These are phyloP conservation scores for Phalaenopsis hybrid DNA, from an alignment of 116 monocot species.

Conservation along the genomic window DNA sequence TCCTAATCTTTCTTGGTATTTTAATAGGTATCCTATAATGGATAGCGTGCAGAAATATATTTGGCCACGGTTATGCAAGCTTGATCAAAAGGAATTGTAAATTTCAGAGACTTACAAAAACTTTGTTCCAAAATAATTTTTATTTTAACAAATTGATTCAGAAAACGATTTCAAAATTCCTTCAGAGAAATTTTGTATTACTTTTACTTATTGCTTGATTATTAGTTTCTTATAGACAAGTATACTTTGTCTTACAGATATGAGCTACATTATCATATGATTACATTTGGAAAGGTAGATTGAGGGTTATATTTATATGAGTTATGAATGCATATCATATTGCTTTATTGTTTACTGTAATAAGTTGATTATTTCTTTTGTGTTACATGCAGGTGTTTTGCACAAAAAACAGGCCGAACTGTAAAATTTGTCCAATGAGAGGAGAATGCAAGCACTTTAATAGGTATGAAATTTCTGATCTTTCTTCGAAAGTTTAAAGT, in stretches of 20 bases:
- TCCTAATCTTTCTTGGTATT: neutral
- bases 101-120: conserved; percentile 6
- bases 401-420: conserved; percentile 27
- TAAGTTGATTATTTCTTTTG: neutral
- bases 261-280: conserved; percentile 28
- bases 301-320: conserved; percentile 1
- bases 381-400: conserved; percentile 17
- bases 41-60: conserved; percentile 23
- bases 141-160: neutral
- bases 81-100: conserved; percentile 25
- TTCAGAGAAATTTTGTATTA: neutral
- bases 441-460: conserved; percentile 26
- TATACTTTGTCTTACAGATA: conserved; percentile 11
- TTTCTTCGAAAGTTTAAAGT: neutral
- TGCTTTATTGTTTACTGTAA: conserved; percentile 2
- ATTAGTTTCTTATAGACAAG: neutral
- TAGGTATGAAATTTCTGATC: conserved; percentile 3
- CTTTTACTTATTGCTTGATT: neutral
- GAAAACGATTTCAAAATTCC: neutral
- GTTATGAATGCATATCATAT: neutral
- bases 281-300: conserved; percentile 30
- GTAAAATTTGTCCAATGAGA: conserved; percentile 25
- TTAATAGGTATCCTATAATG: conserved; percentile 19
- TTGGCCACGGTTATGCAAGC: conserved; percentile 27
- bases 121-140: neutral